These are phyloP conservation scores for Tolypocladium pustulatum DNA, from an alignment of 2,329 filamentous ascomycete species.

Conservation along the genomic window DNA sequence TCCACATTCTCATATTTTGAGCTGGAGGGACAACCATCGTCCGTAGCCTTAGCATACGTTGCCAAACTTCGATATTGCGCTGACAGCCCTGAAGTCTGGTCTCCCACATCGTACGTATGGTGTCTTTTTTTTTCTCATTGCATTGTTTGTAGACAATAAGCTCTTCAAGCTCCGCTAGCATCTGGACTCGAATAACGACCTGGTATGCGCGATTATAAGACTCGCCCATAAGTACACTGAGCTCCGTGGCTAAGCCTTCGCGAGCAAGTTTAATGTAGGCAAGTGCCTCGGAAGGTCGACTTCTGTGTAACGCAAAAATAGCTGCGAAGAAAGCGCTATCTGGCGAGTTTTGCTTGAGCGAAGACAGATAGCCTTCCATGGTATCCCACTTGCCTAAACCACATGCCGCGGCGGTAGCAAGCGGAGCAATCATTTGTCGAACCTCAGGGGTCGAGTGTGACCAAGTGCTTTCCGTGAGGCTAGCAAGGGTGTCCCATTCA, in stretches of 20 bases:
- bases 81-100: slow-evolving; percentile 89
- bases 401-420: slow-evolving; percentile 94
- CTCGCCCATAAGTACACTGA: slow-evolving; percentile 90
- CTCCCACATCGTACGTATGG: slow-evolving; percentile 92
- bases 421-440: slow-evolving; percentile 78
- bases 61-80: slow-evolving; percentile 96
- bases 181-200: slow-evolving; percentile 93
- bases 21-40: slow-evolving; percentile 82
- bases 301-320: slow-evolving; percentile 87
- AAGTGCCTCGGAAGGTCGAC: slow-evolving; percentile 88
- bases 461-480: slow-evolving; percentile 87
- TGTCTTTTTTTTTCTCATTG: slow-evolving; percentile 77
- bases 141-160: slow-evolving; percentile 97
- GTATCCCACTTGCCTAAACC: slow-evolving; percentile 92
- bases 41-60: slow-evolving; percentile 90
- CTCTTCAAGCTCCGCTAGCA: slow-evolving; percentile 96
- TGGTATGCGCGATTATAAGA: slow-evolving; percentile 97
- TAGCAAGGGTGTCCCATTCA: slow-evolving; percentile 93
- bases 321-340: slow-evolving; percentile 97
- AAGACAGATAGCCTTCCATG: slow-evolving; percentile 94
- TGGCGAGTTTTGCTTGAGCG: slow-evolving; percentile 87
- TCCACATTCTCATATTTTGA: slow-evolving; percentile 98
- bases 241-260: slow-evolving; percentile 87
- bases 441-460: slow-evolving; percentile 79
- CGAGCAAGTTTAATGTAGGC: slow-evolving; percentile 82